These are phyloP conservation scores for Kregervanrija pseudodelftensis DNA, from an alignment of 805 yeast genomes.

Conservation along the genomic window DNA sequence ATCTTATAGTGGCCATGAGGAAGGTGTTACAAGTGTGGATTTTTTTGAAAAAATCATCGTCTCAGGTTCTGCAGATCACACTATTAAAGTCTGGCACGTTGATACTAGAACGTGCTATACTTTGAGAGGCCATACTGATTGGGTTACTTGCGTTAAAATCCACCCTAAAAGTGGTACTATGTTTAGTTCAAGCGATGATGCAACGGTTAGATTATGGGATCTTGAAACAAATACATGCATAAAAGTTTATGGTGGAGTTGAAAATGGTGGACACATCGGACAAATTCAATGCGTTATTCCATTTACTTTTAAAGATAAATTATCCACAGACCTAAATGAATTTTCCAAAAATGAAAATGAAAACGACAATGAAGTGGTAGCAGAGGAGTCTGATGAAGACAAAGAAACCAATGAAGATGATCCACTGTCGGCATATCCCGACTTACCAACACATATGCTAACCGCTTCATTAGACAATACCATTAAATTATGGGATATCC, in stretches of 20 bases:
- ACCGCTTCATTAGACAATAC: slow-evolving; percentile 91
- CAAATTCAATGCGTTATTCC: slow-evolving; percentile 93
- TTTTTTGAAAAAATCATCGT: slow-evolving; percentile 75
- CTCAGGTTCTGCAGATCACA: slow-evolving; percentile 87
- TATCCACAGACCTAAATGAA: slow-evolving; percentile 28
- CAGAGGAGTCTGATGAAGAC: slow-evolving; percentile 20
- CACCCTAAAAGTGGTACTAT: slow-evolving; percentile 73
- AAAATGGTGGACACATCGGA: slow-evolving; percentile 79
- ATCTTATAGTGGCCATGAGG: slow-evolving; percentile 88
- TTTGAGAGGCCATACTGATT: slow-evolving; percentile 84
- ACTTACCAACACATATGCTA: slow-evolving; percentile 73
- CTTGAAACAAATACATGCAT: slow-evolving; percentile 72
- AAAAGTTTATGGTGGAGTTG: slow-evolving; percentile 68
- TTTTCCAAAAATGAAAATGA: neutral
- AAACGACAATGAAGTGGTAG: slow-evolving; percentile 9
- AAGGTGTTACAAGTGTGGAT: slow-evolving; percentile 79
- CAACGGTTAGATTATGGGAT: slow-evolving; percentile 94
- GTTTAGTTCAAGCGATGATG: slow-evolving; percentile 86
- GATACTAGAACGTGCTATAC: slow-evolving; percentile 90
- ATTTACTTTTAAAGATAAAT: slow-evolving; percentile 57
- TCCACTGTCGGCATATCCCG: slow-evolving; percentile 19
- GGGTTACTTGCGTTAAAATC: slow-evolving; percentile 86
- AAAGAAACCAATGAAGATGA: slow-evolving; percentile 13
- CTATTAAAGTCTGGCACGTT: slow-evolving; percentile 95
- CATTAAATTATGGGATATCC: slow-evolving; percentile 85